Percentiles rank a stretch among this genome's conserved stretches.
These are phyloP conservation scores for Tricholoma flavovirens DNA, from an alignment of 768 basidiomycete species.

Conservation along the genomic window DNA sequence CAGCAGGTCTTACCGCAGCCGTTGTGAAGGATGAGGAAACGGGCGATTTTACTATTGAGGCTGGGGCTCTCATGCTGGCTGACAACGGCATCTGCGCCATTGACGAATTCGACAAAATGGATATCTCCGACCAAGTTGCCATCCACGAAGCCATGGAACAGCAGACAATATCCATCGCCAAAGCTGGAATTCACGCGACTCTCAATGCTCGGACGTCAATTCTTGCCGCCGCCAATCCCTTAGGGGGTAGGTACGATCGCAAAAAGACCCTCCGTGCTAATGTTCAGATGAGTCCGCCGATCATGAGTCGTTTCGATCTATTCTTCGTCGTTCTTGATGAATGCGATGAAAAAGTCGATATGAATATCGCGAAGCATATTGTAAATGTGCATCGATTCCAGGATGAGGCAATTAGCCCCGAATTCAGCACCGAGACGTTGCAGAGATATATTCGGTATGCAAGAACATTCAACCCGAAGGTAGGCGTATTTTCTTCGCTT, in stretches of 20 bases:
- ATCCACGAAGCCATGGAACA: conserved; percentile 99
- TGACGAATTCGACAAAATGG: conserved; percentile 99
- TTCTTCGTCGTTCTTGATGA: conserved; percentile 99
- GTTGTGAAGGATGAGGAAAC: conserved; percentile 99
- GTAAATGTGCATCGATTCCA: conserved; percentile 96
- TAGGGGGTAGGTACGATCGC: conserved; percentile 95
- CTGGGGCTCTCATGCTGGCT: conserved; percentile 97
- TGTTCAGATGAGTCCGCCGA: conserved; percentile 95
- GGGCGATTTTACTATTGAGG: conserved; percentile 99
- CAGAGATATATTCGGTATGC: conserved; percentile 98
- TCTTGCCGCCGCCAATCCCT: conserved; percentile 94
- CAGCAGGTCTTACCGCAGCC: conserved; percentile 96
- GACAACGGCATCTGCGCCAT: conserved; percentile 99
- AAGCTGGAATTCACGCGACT: conserved; percentile 98
- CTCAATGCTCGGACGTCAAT: conserved; percentile 97
- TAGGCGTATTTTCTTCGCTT: conserved; percentile 23
- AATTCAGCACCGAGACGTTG: conserved; percentile 94
- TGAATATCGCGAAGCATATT: conserved; percentile 94
- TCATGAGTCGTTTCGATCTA: conserved; percentile 97
- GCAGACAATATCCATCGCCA: conserved; percentile 98
- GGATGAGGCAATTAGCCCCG: conserved; percentile 91
- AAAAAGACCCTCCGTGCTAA: conserved; percentile 90
- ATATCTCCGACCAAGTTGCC: conserved; percentile 95
- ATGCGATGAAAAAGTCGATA: conserved; percentile 87
- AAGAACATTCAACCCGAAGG: conserved; percentile 96